Evolutionary conservation across 2,329 filamentous ascomycete species (phyloP).

Genomic region (Aspergillus novoparasiticus): DNA sequence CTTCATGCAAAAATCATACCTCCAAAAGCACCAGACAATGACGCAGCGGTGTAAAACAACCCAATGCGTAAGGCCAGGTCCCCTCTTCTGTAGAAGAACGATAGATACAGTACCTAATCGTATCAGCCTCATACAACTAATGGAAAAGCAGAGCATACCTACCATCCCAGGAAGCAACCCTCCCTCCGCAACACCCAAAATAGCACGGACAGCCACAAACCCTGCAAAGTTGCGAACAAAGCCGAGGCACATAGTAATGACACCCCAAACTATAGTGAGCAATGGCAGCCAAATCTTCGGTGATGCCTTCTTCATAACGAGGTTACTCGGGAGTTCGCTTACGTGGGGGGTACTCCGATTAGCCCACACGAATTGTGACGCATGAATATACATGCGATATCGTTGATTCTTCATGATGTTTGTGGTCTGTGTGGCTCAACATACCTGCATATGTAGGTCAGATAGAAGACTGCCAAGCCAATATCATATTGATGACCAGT

Average conservation of each 20-base stretch:
- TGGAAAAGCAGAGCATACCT: background rate
- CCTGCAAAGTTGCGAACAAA: constrained; percentile 48
- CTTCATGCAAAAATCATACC: constrained; percentile 35
- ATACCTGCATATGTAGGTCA: constrained; percentile 59
- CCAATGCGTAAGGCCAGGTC: constrained; percentile 67
- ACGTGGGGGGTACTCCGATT: background rate
- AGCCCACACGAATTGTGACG: background rate
- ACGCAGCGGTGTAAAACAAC: constrained; percentile 69
- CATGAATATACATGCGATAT: background rate
- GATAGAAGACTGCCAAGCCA: constrained; percentile 66
- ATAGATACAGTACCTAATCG: constrained; percentile 63
- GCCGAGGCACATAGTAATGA: constrained; percentile 52
- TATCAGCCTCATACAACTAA: background rate
- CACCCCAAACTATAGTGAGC: constrained; percentile 60
- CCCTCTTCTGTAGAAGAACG: constrained; percentile 61
- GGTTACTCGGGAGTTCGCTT: constrained; percentile 66
- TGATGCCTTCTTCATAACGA: constrained; percentile 63
- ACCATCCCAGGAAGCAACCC: constrained; percentile 69
- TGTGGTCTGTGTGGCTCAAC: constrained; percentile 18
- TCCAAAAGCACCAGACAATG: constrained; percentile 66
- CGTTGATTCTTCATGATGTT: background rate
- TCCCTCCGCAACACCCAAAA: constrained; percentile 66
- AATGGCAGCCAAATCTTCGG: constrained; percentile 63
- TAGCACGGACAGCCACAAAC: constrained; percentile 63
- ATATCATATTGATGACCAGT: constrained; percentile 65